Evolutionary conservation across 75 land plant species (phyloP).

Genomic region (Larix kaempferi): DNA sequence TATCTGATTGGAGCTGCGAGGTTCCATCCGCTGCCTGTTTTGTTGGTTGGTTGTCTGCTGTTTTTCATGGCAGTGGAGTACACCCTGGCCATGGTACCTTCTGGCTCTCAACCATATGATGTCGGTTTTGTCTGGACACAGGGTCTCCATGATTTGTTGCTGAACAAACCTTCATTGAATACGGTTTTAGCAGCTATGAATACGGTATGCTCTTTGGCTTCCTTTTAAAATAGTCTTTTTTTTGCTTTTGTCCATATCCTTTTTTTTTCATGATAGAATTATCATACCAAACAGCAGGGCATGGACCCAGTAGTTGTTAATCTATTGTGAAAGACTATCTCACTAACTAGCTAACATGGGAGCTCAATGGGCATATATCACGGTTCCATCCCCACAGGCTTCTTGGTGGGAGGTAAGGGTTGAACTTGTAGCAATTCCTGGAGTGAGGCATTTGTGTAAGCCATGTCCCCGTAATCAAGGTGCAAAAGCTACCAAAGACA

Average conservation of each 20-base stretch:
- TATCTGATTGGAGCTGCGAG: constrained; percentile 7
- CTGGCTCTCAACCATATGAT: constrained; percentile 58
- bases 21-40: constrained; percentile 44
- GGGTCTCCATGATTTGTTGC: constrained; percentile 25
- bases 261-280: no score
- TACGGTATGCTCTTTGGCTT: constrained; percentile 30
- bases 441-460: no score
- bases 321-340: no score
- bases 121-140: constrained; percentile 54
- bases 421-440: no score
- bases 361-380: no score
- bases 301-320: no score
- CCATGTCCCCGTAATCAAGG: no score
- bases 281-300: no score
- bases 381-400: no score
- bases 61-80: constrained; percentile 80
- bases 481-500: no score
- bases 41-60: constrained; percentile 34
- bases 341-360: no score
- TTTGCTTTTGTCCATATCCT: not conserved
- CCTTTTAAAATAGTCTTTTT: not conserved
- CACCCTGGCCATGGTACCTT: constrained; percentile 51
- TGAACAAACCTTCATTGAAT: constrained; percentile 42
- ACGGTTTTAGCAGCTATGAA: constrained; percentile 54
- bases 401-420: no score